Evolutionary conservation across 495 filamentous ascomycete genomes (phyloP).

Genomic region (Trichoderma gamsii): DNA sequence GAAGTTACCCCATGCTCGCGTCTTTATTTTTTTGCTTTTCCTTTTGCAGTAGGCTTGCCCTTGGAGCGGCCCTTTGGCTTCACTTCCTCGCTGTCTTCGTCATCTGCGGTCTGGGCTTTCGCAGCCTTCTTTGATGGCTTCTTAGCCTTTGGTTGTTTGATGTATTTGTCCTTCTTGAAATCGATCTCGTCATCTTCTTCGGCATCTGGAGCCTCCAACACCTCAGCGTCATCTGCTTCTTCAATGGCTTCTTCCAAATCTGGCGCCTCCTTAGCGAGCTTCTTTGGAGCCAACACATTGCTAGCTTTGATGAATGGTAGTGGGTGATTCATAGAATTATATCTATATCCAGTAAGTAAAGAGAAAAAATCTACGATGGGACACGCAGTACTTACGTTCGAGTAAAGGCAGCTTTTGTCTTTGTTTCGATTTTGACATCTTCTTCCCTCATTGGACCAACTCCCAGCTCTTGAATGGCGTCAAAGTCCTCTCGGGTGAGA

Average conservation of each 20-base stretch:
- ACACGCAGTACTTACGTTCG: slow-evolving; percentile 52
- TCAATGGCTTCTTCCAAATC: slow-evolving; percentile 96
- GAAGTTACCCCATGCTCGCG: not conserved
- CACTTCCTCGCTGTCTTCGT: slow-evolving; percentile 41
- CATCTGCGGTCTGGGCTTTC: slow-evolving; percentile 50
- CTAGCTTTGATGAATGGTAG: slow-evolving; percentile 93
- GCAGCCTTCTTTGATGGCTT: slow-evolving; percentile 44
- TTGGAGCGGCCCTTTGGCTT: slow-evolving; percentile 50
- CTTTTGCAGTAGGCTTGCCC: slow-evolving; percentile 35
- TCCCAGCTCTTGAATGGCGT: slow-evolving; percentile 85
- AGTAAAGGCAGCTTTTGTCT: slow-evolving; percentile 85
- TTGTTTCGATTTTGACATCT: slow-evolving; percentile 68
- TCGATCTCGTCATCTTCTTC: slow-evolving; percentile 67
- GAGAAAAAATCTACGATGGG: not conserved
- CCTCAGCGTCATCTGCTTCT: slow-evolving; percentile 75
- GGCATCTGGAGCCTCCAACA: slow-evolving; percentile 52
- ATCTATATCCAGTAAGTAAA: slow-evolving; percentile 44
- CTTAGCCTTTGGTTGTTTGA: slow-evolving; percentile 75
- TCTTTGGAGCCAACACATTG: slow-evolving; percentile 63
- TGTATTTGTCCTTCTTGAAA: slow-evolving; percentile 91
- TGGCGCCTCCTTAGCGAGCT: slow-evolving; percentile 67
- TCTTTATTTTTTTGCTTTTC: slow-evolving; percentile 30
- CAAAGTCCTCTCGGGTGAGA: slow-evolving; percentile 92
- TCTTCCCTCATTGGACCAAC: slow-evolving; percentile 75
- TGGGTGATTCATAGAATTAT: slow-evolving; percentile 81